Percentiles rank a stretch among this genome's conserved stretches.
phyloP scores from a whole-genome alignment of 345 rosid genomes.

The Lagerstroemia speciosa region DNA sequence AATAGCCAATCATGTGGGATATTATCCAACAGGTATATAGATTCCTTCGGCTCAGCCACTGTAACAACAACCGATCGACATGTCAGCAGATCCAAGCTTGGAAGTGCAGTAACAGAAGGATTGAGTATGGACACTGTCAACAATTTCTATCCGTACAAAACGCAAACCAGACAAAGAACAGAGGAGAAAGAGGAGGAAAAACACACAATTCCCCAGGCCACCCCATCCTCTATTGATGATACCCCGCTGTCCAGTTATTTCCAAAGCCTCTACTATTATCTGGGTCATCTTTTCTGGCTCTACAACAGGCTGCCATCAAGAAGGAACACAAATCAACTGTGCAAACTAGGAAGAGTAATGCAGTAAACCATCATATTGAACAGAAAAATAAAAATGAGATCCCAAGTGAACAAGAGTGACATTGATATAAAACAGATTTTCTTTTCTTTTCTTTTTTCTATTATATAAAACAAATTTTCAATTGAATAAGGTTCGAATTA shows the following conservation, averaged over 20 bases:
- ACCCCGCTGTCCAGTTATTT: constrained; percentile 79
- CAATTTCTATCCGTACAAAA: background rate
- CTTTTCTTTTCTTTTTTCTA: too few relatives aligned
- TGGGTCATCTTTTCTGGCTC: constrained; percentile 87
- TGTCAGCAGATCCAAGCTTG: background rate
- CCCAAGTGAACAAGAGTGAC: background rate
- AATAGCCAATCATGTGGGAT: constrained; percentile 97
- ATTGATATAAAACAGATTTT: background rate
- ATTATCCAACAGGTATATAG: constrained; percentile 74
- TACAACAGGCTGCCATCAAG: constrained; percentile 63
- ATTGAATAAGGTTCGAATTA: background rate
- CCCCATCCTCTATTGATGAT: constrained; percentile 99
- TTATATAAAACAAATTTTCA: too few relatives aligned
- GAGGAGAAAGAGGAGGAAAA: background rate
- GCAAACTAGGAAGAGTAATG: background rate
- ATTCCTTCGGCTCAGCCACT: constrained; percentile 93
- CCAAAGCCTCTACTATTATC: constrained; percentile 66
- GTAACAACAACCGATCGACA: background rate
- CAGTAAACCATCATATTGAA: background rate
- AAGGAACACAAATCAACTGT: background rate
- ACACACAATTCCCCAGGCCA: constrained; percentile 84
- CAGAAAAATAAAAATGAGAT: background rate
- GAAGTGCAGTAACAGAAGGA: background rate
- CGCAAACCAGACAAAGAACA: background rate
- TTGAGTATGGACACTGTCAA: background rate